Evolutionary conservation across 805 yeast genomes (phyloP), one percentile per base, ranked within the genome.

Genomic region (Huiozyma sinensis): DNA sequence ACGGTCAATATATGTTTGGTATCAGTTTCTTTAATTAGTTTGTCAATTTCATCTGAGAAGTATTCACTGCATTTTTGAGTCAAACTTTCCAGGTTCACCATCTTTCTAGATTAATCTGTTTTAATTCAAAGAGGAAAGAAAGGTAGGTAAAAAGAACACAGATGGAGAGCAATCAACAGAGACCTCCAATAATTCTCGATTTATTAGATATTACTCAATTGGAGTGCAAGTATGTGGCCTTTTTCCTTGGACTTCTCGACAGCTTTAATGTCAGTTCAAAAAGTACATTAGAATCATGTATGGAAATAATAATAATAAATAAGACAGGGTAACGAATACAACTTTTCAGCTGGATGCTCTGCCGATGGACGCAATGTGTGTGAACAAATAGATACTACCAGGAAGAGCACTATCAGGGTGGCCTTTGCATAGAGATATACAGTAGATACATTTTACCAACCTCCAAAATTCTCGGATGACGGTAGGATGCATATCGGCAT

Each of bases 401-500:
- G 24, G 4, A 17, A 17, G 24, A 17, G 24, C 24, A 17, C 24
- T 17, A 17, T 17, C 24, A 17, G 24, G 24, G 24, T 17, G 24
- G 24, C 4, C 4, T 17, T 17, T 17, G 24, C 24, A 17, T 17
- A 17, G 24, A 17, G 4, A 17, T 17, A 17, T 17, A 17, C 24
- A 17, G 3, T 9, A 5, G 5, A 3, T 31, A 31, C 9, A 31
- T 31, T 30, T 38, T 63, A 61, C 59, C 74, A 64, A 6, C 79
- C 79, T 34, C 76, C 76, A 47, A 72, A 68, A 47, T 68, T 72
- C 36, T 66, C 63, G 33, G 69, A 63, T 5, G 74, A 58, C 1
- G 79, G 77, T 12, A 73, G 49, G 1, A 75, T 64, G 27, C 61
- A 56, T 1, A 75, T 34, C 1, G 79, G 79, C 6, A 75, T 53